A percentile compares a stretch with the other conserved stretches of the same genome.
phyloP scores from a whole-genome alignment of 1,284 basidiomycete species.

The Moesziomyces sp. region DNA sequence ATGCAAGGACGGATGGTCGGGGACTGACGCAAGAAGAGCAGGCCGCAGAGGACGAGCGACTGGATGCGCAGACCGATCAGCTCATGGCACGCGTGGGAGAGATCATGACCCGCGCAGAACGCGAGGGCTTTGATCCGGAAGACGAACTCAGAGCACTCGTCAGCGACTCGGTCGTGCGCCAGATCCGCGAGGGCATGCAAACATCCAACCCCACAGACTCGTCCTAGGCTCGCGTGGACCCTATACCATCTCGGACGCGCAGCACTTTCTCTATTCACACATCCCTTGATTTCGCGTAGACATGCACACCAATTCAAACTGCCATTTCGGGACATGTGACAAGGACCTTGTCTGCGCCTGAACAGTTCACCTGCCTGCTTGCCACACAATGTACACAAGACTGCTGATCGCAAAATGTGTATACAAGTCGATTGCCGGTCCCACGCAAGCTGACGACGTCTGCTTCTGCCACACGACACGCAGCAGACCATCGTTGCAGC shows the following conservation, averaged over 20 bases:
- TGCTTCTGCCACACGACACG: too few species aligned
- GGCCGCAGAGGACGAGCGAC: constrained; percentile 28
- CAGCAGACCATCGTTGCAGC: too few species aligned
- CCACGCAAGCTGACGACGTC: too few species aligned
- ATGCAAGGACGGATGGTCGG: constrained; percentile 2
- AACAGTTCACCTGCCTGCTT: too few species aligned
- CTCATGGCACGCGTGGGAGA: constrained; percentile 54
- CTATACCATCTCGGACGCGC: not conserved
- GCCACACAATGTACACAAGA: too few species aligned
- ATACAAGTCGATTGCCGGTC: too few species aligned
- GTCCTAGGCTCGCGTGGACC: not conserved
- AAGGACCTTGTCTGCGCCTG: too few species aligned
- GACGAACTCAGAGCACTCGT: constrained; percentile 51
- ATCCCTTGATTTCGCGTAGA: too few species aligned
- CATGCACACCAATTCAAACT: too few species aligned
- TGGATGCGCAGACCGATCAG: constrained; percentile 43
- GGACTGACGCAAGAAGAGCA: constrained; percentile 18
- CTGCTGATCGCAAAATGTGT: too few species aligned
- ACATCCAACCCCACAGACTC: not conserved
- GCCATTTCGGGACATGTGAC: too few species aligned
- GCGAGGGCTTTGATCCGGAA: constrained; percentile 51
- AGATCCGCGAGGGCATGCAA: constrained; percentile 55
- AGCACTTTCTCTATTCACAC: not conserved
- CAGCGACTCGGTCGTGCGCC: constrained; percentile 51
- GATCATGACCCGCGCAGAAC: constrained; percentile 51